These are phyloP conservation scores for Trichoderma pleuroti DNA, from an alignment of 2,329 filamentous ascomycete genomes.

Conservation along the genomic window DNA sequence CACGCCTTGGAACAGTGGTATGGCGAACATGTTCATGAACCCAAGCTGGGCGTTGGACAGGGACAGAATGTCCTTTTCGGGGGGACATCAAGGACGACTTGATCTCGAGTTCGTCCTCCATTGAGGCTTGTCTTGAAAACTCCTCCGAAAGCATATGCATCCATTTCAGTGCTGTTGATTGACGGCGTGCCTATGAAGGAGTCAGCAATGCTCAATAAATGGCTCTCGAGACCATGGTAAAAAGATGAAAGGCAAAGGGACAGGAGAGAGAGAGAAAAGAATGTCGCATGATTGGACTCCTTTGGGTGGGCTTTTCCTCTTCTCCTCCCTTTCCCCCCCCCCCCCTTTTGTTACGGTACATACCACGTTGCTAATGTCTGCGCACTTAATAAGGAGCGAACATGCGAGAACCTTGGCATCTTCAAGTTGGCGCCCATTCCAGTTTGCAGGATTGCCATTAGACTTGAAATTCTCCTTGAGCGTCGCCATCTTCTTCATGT, in stretches of 20 bases:
- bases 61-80: conserved; percentile 77
- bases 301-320: neutral
- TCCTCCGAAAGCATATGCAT: conserved; percentile 93
- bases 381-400: conserved; percentile 92
- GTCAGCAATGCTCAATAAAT: neutral
- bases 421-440: conserved; percentile 72
- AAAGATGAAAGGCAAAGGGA: neutral
- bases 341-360: conserved; percentile 38
- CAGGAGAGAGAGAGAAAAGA: neutral
- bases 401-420: conserved; percentile 79
- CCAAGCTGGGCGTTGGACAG: conserved; percentile 84
- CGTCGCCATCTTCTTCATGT: conserved; percentile 84
- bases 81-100: conserved; percentile 81
- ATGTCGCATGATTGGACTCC: neutral
- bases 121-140: conserved; percentile 86
- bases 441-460: conserved; percentile 64
- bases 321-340: neutral
- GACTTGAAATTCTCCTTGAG: conserved; percentile 74
- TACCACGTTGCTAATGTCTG: conserved; percentile 97
- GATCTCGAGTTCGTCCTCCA: conserved; percentile 86
- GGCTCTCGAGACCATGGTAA: too few species aligned
- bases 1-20: conserved; percentile 85
- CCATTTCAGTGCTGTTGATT: conserved; percentile 81
- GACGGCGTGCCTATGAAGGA: conserved; percentile 69
- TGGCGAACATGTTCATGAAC: conserved; percentile 95